These are phyloP conservation scores for Cutaneotrichosporon dermatis DNA, from an alignment of 1,284 basidiomycete species.

Conservation along the genomic window DNA sequence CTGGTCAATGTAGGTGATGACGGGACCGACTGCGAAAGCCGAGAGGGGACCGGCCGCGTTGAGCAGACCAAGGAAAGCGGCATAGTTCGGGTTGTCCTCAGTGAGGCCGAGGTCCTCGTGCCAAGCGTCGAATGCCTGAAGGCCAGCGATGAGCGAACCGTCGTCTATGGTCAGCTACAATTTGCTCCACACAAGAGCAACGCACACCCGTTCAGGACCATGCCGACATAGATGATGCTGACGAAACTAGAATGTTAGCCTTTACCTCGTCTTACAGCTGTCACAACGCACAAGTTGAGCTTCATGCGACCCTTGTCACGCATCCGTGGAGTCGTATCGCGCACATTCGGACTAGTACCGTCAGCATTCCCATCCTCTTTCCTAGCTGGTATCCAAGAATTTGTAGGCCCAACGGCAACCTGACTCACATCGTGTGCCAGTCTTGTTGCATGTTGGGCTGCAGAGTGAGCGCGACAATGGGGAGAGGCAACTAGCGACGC, in stretches of 20 bases:
- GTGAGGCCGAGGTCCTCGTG: constrained; percentile 39
- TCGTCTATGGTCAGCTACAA: constrained; percentile 36
- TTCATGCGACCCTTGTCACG: constrained; percentile 46
- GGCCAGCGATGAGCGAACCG: constrained; percentile 46
- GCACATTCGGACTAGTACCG: constrained; percentile 39
- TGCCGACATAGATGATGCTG: constrained; percentile 49
- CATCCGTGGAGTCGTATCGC: constrained; percentile 42
- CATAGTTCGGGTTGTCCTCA: constrained; percentile 25
- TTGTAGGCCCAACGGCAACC: not conserved
- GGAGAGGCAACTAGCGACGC: constrained; percentile 49
- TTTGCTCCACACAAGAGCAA: not conserved
- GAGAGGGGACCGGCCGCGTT: constrained; percentile 44
- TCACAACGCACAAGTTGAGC: constrained; percentile 47
- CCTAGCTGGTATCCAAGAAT: not conserved
- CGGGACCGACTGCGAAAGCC: constrained; percentile 45
- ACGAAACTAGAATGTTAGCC: constrained; percentile 36
- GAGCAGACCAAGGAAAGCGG: constrained; percentile 42
- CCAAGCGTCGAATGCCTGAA: constrained; percentile 48
- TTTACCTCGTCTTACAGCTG: no score
- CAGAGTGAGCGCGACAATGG: constrained; percentile 27
- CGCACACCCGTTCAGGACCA: constrained; percentile 49
- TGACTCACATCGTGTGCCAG: constrained; percentile 47
- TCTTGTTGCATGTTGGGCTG: constrained; percentile 28
- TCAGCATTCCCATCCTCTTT: not conserved
- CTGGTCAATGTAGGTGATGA: constrained; percentile 48